Percentiles rank a stretch among this genome's conserved stretches.
Conservation (phyloP, 495 filamentous ascomycete genomes). For the Aspergillus haitiensis region DNA sequence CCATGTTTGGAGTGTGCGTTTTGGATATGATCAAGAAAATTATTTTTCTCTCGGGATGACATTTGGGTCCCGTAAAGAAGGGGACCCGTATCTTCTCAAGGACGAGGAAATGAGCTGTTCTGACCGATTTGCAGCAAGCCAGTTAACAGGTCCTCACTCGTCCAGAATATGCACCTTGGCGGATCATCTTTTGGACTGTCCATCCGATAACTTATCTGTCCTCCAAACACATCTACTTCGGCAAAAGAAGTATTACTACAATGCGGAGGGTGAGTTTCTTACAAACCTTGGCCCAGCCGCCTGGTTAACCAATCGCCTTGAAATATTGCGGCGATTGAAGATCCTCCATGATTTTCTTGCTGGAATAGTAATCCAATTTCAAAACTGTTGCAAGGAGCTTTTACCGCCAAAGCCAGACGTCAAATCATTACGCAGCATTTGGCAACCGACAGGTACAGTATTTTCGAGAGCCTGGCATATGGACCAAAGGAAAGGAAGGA, state of each 20-base stretch:
- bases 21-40: conserved; percentile 3
- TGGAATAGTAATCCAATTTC: conserved; percentile 8
- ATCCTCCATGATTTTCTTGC: conserved; percentile 10
- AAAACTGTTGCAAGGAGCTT: neutral
- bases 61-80: neutral
- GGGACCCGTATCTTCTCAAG: conserved; percentile 13
- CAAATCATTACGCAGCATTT: conserved; percentile 9
- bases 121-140: conserved; percentile 7
- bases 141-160: neutral
- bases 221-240: conserved; percentile 10
- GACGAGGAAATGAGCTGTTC: conserved; percentile 18
- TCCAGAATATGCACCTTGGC: conserved; percentile 4
- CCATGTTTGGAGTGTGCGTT: conserved; percentile 11
- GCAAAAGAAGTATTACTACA: conserved; percentile 9
- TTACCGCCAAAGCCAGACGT: neutral
- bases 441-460: conserved; percentile 1
- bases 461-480: conserved; percentile 11
- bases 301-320: conserved; percentile 9
- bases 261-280: conserved; percentile 4
- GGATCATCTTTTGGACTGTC: conserved; percentile 12
- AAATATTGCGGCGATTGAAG: conserved; percentile 8
- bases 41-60: conserved; percentile 2
- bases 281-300: neutral
- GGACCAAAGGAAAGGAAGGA: conserved; percentile 2
- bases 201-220: conserved; percentile 10